Base-by-base conservation (phyloP, 352 stramenopile genomes). In the Globisporangium heterothallicum region DNA sequence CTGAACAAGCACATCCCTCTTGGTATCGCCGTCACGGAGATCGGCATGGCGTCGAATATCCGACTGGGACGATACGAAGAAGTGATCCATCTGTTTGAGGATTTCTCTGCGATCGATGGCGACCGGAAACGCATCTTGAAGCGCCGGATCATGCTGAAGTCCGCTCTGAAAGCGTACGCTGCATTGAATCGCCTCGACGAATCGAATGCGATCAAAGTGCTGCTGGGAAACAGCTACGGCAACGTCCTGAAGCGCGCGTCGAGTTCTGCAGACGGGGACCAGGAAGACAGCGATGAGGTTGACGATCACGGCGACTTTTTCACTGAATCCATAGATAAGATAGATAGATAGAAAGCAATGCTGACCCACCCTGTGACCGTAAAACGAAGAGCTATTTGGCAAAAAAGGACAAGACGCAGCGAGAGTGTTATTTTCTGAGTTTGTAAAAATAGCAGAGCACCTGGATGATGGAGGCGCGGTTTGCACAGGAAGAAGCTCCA, bases 1-100 rank as follows among this genome's bases (percentile, higher is more conserved):
- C 56, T 85, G 38, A 91, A 91, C 63, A 83, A 85, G 61, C 62
- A 84, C 40, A 88, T 91, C 46, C 74, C 72, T 38, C 57, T 91
- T 1, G 80, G 80, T 10, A 84, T 91, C 19, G 62, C 75, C 34
- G 58, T 91, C 29, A 88, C 71, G 14, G 80, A 91, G 53, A 78
- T 91, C 40, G 80, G 75, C 29, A 91, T 91, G 74, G 53, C 71
- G 36, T 73, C 77, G 21, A 91, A 88, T 44, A 50, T 74, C 2
- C 75, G 73, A 3, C 63, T 91, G 25, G 61, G 65, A 21, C 68
- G 77, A 3, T 76, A 75, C 30, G 57, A 84, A 25, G 80, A 88
- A 63, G 78, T 81, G 7, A 59, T 80, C 12, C 61, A 86, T 21
- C 54, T 91, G 3, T 88, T 91, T 48, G 80, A 91, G 56, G 80